Percentiles rank a stretch among this genome's conserved stretches.
Conservation (phyloP, 345 rosid genomes). For the Lumnitzera littorea region DNA sequence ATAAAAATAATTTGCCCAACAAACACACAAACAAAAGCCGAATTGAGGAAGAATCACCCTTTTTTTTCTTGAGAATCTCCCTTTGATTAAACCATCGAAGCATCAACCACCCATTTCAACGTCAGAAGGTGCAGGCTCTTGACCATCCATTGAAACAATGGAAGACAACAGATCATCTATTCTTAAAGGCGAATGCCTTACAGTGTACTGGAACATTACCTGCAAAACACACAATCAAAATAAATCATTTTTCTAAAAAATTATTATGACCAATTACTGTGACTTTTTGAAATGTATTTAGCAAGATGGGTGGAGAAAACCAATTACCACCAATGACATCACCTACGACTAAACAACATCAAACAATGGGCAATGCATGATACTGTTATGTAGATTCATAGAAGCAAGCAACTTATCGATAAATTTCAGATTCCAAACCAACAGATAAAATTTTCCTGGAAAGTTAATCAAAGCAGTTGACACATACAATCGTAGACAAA, state of each 20-base stretch:
- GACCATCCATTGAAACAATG: slow-evolving; percentile 31
- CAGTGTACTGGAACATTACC: slow-evolving; percentile 78
- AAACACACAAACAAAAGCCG: neutral
- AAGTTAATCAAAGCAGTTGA: too few relatives aligned
- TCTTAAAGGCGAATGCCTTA: slow-evolving; percentile 68
- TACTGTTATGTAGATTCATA: too few relatives aligned
- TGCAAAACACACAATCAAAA: slow-evolving; percentile 5
- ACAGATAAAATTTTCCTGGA: too few relatives aligned
- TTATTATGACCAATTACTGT: neutral
- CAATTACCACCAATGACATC: neutral
- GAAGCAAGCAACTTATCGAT: too few relatives aligned
- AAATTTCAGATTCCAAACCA: too few relatives aligned
- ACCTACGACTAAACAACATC: too few relatives aligned
- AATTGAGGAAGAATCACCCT: too few relatives aligned
- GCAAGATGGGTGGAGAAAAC: too few relatives aligned
- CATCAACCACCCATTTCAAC: slow-evolving; percentile 64
- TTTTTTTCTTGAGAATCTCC: too few relatives aligned
- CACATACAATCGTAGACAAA: too few relatives aligned
- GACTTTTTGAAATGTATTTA: neutral
- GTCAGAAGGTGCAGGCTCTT: slow-evolving; percentile 42
- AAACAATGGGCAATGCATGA: too few relatives aligned
- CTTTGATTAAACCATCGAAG: neutral
- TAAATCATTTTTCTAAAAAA: neutral
- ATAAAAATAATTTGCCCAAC: neutral
- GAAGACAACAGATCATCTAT: slow-evolving; percentile 67